phyloP scores from a whole-genome alignment of 495 filamentous ascomycete species.

The Penicillium bialowiezense region DNA sequence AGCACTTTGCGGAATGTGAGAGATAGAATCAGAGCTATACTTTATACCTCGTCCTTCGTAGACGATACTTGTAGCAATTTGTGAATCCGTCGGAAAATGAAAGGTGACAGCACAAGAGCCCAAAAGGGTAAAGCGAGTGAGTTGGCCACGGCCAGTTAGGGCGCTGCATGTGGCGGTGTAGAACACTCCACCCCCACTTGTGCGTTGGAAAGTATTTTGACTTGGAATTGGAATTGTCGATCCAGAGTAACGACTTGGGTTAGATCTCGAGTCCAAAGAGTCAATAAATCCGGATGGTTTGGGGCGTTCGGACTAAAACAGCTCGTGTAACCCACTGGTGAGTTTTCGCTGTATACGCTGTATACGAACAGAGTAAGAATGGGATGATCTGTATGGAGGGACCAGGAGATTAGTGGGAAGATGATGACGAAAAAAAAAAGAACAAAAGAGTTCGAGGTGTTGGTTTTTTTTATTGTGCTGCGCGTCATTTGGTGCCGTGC shows the following conservation, averaged over 20 bases:
- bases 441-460: not conserved
- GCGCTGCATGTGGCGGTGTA: conserved; percentile 44
- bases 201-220: conserved; percentile 1
- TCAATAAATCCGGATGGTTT: not conserved
- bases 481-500: conserved; percentile 22
- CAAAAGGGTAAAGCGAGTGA: conserved; percentile 28
- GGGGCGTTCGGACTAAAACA: conserved; percentile 10
- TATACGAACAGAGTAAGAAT: conserved; percentile 1
- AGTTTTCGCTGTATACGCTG: too few species aligned
- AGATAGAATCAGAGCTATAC: too few species aligned
- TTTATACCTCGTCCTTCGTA: too few species aligned
- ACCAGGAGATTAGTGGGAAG: conserved; percentile 8
- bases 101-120: conserved; percentile 3
- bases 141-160: conserved; percentile 27
- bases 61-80: too few species aligned
- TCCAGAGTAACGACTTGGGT: not conserved
- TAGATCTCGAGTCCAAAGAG: not conserved
- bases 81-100: too few species aligned
- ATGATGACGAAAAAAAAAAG: conserved; percentile 13
- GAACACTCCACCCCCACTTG: conserved; percentile 41
- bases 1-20: too few species aligned
- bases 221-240: not conserved
- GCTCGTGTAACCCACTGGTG: conserved; percentile 19
- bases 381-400: conserved; percentile 12
- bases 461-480: conserved; percentile 2